Evolutionary conservation across 139 green algal genomes (phyloP).

Genomic region (Pleodorina starrii): DNA sequence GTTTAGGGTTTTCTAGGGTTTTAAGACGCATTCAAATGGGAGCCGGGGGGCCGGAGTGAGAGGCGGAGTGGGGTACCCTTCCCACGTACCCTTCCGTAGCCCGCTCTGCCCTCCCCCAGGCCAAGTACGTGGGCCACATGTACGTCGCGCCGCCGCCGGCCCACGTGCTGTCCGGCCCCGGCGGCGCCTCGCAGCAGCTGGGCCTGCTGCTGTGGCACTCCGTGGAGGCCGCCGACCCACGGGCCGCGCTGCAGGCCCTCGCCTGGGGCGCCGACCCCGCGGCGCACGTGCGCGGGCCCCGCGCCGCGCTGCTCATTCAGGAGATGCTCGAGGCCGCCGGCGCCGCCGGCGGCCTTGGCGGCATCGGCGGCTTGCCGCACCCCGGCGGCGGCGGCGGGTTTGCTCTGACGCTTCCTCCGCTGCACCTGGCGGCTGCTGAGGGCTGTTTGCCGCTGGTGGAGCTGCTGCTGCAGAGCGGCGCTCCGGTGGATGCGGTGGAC

Average conservation of each 20-base stretch:
- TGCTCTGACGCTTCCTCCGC: slow-evolving; percentile 40
- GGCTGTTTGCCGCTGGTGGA: slow-evolving; percentile 19
- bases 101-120: no score
- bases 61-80: no score
- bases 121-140: slow-evolving; percentile 59
- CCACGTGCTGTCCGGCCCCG: slow-evolving; percentile 10
- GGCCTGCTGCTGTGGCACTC: slow-evolving; percentile 56
- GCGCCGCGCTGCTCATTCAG: slow-evolving; percentile 22
- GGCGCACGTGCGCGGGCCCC: slow-evolving; percentile 3
- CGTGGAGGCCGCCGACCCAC: slow-evolving; percentile 41
- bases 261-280: slow-evolving; percentile 61
- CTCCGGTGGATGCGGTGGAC: slow-evolving; percentile 57
- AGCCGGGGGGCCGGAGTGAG: no score
- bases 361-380: slow-evolving; percentile 7
- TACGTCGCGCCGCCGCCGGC: slow-evolving; percentile 41
- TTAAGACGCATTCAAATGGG: no score
- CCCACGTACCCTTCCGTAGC: no score
- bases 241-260: slow-evolving; percentile 57
- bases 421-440: slow-evolving; percentile 51
- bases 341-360: not conserved
- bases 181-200: slow-evolving; percentile 32
- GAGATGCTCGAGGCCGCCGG: slow-evolving; percentile 10
- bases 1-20: no score
- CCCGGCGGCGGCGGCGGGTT: slow-evolving; percentile 19
- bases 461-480: slow-evolving; percentile 69